Evolutionary conservation across 2,329 filamentous ascomycete genomes (phyloP).

Genomic region (Ophiostoma sp.): DNA sequence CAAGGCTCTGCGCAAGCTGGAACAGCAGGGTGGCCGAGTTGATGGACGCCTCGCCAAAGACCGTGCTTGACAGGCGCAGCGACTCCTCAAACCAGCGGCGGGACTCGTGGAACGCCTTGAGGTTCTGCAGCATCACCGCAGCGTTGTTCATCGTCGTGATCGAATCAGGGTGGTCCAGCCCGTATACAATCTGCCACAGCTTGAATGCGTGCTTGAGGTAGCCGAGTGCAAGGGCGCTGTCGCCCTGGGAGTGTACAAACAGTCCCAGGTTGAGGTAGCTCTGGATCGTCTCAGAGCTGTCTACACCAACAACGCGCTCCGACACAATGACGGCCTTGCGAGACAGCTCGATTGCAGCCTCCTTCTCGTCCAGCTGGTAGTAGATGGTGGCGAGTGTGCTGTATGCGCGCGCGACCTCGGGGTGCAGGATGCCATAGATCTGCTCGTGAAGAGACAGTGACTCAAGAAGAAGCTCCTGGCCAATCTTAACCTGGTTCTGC

Average conservation of each 20-base stretch:
- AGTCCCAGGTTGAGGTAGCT: slow-evolving; percentile 94
- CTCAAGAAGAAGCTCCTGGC: slow-evolving; percentile 92
- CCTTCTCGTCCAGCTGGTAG: slow-evolving; percentile 97
- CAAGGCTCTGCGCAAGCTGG: slow-evolving; percentile 92
- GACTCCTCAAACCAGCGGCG: slow-evolving; percentile 96
- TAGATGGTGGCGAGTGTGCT: slow-evolving; percentile 93
- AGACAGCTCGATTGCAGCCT: slow-evolving; percentile 87
- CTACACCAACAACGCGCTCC: slow-evolving; percentile 87
- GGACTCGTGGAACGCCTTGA: slow-evolving; percentile 92
- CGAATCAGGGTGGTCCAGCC: slow-evolving; percentile 86
- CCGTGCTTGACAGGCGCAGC: slow-evolving; percentile 77
- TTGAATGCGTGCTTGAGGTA: slow-evolving; percentile 91
- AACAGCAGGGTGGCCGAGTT: slow-evolving; percentile 93
- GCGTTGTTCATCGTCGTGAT: slow-evolving; percentile 99
- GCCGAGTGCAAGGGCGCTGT: slow-evolving; percentile 78
- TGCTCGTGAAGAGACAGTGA: slow-evolving; percentile 95
- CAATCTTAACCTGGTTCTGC: slow-evolving; percentile 90
- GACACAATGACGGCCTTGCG: slow-evolving; percentile 95
- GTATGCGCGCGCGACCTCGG: slow-evolving; percentile 92
- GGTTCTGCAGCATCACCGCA: slow-evolving; percentile 93
- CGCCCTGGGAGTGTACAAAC: slow-evolving; percentile 86
- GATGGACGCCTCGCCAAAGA: slow-evolving; percentile 84
- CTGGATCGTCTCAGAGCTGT: slow-evolving; percentile 87
- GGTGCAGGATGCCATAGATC: slow-evolving; percentile 95
- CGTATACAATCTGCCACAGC: slow-evolving; percentile 96